A percentile compares a stretch with the other conserved stretches of the same genome.
These are phyloP conservation scores for Amanita rimosa DNA, from an alignment of 768 basidiomycete species.

Conservation along the genomic window DNA sequence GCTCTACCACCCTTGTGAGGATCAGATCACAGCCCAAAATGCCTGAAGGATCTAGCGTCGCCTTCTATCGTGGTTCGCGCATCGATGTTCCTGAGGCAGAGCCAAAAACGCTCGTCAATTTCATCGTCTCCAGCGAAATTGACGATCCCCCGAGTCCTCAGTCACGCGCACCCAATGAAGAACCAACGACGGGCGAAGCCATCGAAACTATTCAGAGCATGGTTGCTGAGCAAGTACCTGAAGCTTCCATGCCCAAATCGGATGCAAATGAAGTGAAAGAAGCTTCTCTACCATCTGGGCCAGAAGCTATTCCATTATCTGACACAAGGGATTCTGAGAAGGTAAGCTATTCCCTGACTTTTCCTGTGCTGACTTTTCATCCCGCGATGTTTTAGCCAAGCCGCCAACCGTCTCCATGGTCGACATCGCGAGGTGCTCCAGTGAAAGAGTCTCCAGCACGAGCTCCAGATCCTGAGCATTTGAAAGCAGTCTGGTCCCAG, in stretches of 20 bases:
- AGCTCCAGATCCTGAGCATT: slow-evolving; percentile 70
- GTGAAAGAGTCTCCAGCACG: slow-evolving; percentile 61
- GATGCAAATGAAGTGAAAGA: neutral
- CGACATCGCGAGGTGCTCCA: slow-evolving; percentile 40
- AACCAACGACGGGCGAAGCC: neutral
- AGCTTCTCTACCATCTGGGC: slow-evolving; percentile 8
- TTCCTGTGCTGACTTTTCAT: neutral
- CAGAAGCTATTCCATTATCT: slow-evolving; percentile 17
- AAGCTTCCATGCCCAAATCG: neutral
- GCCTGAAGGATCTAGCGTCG: slow-evolving; percentile 61
- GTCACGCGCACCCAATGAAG: slow-evolving; percentile 8
- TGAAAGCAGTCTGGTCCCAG: slow-evolving; percentile 80
- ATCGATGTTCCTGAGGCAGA: slow-evolving; percentile 39
- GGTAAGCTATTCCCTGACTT: neutral
- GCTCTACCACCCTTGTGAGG: slow-evolving; percentile 20
- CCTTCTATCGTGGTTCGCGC: slow-evolving; percentile 58
- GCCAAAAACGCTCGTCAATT: slow-evolving; percentile 45
- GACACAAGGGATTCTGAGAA: slow-evolving; percentile 29
- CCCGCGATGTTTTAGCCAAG: slow-evolving; percentile 20
- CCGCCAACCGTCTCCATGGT: slow-evolving; percentile 38
- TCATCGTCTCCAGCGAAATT: slow-evolving; percentile 73
- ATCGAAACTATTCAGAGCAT: neutral
- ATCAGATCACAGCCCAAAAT: slow-evolving; percentile 54
- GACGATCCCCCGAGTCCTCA: slow-evolving; percentile 29
- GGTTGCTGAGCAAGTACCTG: no score